phyloP scores from a whole-genome alignment of 805 yeast genomes.

The Clavispora fructus region DNA sequence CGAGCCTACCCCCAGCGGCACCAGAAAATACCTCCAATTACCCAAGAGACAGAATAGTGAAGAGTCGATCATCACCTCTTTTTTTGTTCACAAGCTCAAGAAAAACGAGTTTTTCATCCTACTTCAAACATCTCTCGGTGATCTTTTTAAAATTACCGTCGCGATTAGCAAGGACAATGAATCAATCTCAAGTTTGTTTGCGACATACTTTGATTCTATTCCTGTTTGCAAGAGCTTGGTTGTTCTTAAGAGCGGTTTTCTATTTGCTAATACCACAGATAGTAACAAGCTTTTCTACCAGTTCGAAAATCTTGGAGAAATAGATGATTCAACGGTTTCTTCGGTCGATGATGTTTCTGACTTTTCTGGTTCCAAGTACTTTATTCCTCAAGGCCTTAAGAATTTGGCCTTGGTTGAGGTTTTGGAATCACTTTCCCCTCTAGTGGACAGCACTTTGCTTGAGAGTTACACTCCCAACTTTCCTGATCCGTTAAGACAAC shows the following conservation, averaged over 20 bases:
- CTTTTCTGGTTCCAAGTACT: not conserved
- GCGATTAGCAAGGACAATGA: slow-evolving; percentile 45
- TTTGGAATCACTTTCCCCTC: slow-evolving; percentile 48
- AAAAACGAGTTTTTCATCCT: slow-evolving; percentile 57
- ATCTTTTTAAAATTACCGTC: slow-evolving; percentile 56
- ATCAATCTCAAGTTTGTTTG: slow-evolving; percentile 36
- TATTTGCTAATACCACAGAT: slow-evolving; percentile 60
- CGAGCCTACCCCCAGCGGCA: slow-evolving; percentile 17
- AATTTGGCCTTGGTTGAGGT: slow-evolving; percentile 58
- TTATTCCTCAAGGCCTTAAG: slow-evolving; percentile 35
- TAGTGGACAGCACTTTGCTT: slow-evolving; percentile 25
- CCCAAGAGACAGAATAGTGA: slow-evolving; percentile 41
- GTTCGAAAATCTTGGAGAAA: slow-evolving; percentile 69
- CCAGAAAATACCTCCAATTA: slow-evolving; percentile 40
- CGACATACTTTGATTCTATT: slow-evolving; percentile 73
- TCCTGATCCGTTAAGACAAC: slow-evolving; percentile 16
- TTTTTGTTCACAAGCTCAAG: slow-evolving; percentile 63
- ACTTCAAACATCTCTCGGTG: slow-evolving; percentile 69
- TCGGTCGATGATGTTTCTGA: not conserved
- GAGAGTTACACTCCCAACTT: slow-evolving; percentile 9
- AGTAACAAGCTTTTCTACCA: slow-evolving; percentile 71
- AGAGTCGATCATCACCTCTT: slow-evolving; percentile 41
- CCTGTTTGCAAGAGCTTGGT: slow-evolving; percentile 52
- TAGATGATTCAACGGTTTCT: slow-evolving; percentile 23
- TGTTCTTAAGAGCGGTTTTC: slow-evolving; percentile 69